Conservation (phyloP, 2,329 filamentous ascomycete genomes). For the Pseudogymnoascus sp. region DNA sequence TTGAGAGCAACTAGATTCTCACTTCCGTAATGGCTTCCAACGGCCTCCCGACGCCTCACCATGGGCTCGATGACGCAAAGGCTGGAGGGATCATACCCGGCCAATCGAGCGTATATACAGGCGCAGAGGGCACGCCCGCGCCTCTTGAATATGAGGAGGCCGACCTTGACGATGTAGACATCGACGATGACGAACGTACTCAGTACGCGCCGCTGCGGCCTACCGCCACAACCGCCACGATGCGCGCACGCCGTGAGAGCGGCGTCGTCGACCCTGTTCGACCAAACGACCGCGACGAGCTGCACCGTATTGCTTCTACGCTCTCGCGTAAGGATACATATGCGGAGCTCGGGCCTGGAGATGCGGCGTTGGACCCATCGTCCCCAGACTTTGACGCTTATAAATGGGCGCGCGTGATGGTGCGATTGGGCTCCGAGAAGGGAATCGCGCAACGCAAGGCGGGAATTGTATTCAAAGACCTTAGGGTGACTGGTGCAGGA, state of each 20-base stretch:
- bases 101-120: not conserved
- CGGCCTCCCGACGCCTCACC: not conserved
- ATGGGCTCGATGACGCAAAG: not conserved
- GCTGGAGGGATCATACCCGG: not conserved
- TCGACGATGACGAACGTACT: not conserved
- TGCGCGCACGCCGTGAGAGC: not conserved
- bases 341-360: constrained; percentile 34
- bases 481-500: constrained; percentile 60
- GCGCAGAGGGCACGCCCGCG: not conserved
- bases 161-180: not conserved
- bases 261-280: not conserved
- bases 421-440: constrained; percentile 46
- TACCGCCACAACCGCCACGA: not conserved
- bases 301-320: constrained; percentile 23
- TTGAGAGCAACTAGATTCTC: not conserved
- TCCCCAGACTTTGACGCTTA: constrained; percentile 45
- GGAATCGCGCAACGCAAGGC: constrained; percentile 46
- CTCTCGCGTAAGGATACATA: constrained; percentile 22
- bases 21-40: not conserved
- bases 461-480: constrained; percentile 56
- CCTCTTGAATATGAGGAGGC: not conserved
- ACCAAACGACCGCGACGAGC: constrained; percentile 21
- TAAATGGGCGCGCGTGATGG: constrained; percentile 43
- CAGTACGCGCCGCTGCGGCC: not conserved
- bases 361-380: constrained; percentile 45